Percentiles rank a stretch among this genome's conserved stretches.
Conservation (phyloP, 2,329 filamentous ascomycete species). For the Xylariaceae sp. region DNA sequence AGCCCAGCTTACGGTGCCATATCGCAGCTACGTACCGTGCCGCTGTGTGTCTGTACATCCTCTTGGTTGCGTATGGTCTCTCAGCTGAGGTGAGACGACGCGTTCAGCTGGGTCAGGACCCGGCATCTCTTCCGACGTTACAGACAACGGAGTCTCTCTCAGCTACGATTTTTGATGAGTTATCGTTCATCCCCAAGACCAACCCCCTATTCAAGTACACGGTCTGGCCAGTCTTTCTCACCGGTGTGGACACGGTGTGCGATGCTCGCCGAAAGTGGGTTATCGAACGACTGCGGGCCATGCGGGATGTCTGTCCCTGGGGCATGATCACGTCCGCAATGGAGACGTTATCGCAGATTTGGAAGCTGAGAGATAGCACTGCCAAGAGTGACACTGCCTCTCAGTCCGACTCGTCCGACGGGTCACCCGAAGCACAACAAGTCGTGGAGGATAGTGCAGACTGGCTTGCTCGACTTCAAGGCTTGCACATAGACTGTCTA, state of each 20-base stretch:
- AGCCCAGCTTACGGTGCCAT: conserved; percentile 36
- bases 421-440: background rate
- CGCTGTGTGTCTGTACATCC: conserved; percentile 43
- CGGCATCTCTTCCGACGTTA: conserved; percentile 28
- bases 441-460: conserved; percentile 9
- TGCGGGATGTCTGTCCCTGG: conserved; percentile 45
- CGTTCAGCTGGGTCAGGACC: background rate
- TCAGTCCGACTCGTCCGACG: conserved; percentile 14
- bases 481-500: conserved; percentile 42
- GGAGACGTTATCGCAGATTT: conserved; percentile 44
- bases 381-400: background rate
- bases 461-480: conserved; percentile 42
- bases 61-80: conserved; percentile 33
- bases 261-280: conserved; percentile 45
- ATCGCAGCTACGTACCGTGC: conserved; percentile 44
- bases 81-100: conserved; percentile 17
- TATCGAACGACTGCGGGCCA: conserved; percentile 42
- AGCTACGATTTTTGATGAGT: conserved; percentile 45
- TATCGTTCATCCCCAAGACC: conserved; percentile 42
- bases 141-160: conserved; percentile 43
- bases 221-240: conserved; percentile 55
- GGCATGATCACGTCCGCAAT: conserved; percentile 47
- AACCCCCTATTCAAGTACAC: conserved; percentile 55
- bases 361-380: conserved; percentile 38
- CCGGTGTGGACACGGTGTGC: conserved; percentile 50